Base-by-base conservation (phyloP, 2,329 filamentous ascomycete species). In the Sporothrix variecibatus region DNA sequence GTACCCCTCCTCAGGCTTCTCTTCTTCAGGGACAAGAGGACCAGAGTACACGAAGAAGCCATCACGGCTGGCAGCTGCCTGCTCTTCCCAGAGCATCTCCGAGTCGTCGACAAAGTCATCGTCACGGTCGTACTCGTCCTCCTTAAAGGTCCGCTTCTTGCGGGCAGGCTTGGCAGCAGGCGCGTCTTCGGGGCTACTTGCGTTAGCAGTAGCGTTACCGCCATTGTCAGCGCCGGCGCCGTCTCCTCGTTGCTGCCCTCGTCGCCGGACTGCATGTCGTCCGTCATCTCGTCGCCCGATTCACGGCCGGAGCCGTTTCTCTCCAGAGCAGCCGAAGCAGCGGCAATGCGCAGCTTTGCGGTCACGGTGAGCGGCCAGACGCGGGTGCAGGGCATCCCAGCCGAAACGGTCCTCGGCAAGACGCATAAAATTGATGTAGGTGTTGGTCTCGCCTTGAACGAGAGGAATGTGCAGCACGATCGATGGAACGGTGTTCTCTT, bases 1-100 rank as follows among this genome's bases (percentile, higher is more conserved):
- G 76, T 86, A 88, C 87, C 84, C 85, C 74, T 82, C 81, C 77
- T 85, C 83, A 49, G 88, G 87, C 83, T 96, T 95, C 83, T 97
- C 93, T 28, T 92, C 93, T 82, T 97, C 94, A 5, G 93, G 93
- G 28, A 98, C 89, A 65, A 99, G 85, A 9, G 95, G 95, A 3
- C 96, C 96, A 75, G 94, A 97, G 83, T 98, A 99, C 1, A 99
- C 96, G 81, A 98, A 99, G 85, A 98, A 99, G 0, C 96, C 96
- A 81, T 98, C 96, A 78, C 95, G 94, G 77, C 94, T 95, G 65
- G 96, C 95, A 4, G 95, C 94, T 7, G 95, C 95, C 81, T 97
- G 93, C 80, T 97, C 94, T 82, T 98, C 94, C 95, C 95, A 98
- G 0, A 97, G 87, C 80, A 98, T 83, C 81, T 99, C 96, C 0